Conservation (phyloP, 768 basidiomycete genomes). For the Boletus sp. region DNA sequence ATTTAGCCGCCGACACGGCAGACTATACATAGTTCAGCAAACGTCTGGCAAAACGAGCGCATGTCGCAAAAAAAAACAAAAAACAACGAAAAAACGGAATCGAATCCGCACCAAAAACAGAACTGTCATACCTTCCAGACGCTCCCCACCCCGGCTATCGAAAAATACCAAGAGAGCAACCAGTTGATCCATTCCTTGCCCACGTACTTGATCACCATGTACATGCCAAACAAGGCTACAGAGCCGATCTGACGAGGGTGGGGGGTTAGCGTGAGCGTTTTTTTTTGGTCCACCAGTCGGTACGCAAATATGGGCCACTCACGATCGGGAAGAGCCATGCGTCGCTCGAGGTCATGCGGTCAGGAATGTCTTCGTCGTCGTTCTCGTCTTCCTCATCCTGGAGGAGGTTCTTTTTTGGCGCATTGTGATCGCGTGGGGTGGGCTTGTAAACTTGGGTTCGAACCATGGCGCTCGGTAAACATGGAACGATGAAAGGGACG, state of each 20-base stretch:
- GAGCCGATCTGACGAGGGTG: slow-evolving; percentile 58
- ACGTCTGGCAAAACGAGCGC: neutral
- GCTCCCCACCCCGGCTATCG: slow-evolving; percentile 59
- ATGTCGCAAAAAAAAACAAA: neutral
- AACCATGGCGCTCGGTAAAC: neutral
- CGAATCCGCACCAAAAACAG: neutral
- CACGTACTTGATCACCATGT: slow-evolving; percentile 66
- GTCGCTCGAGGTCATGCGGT: slow-evolving; percentile 61
- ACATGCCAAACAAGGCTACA: slow-evolving; percentile 62
- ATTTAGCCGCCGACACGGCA: slow-evolving; percentile 47
- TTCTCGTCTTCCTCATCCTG: slow-evolving; percentile 42
- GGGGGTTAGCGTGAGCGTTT: neutral
- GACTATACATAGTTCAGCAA: slow-evolving; percentile 35
- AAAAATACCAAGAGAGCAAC: slow-evolving; percentile 74
- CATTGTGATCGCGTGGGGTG: neutral
- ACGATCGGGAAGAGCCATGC: slow-evolving; percentile 78
- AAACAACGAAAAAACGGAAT: neutral
- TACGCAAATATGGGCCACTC: slow-evolving; percentile 25
- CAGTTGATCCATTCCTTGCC: slow-evolving; percentile 83
- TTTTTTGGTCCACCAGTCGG: neutral
- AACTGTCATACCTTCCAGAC: slow-evolving; percentile 53
- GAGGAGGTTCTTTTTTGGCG: slow-evolving; percentile 13
- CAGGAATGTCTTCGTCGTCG: slow-evolving; percentile 55
- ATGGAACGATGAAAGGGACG: slow-evolving; percentile 21
- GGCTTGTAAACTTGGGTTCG: slow-evolving; percentile 8